Evolutionary conservation across 768 basidiomycete species (phyloP), one percentile per base, ranked within the genome.

Genomic region (Dentipellis fragilis): DNA sequence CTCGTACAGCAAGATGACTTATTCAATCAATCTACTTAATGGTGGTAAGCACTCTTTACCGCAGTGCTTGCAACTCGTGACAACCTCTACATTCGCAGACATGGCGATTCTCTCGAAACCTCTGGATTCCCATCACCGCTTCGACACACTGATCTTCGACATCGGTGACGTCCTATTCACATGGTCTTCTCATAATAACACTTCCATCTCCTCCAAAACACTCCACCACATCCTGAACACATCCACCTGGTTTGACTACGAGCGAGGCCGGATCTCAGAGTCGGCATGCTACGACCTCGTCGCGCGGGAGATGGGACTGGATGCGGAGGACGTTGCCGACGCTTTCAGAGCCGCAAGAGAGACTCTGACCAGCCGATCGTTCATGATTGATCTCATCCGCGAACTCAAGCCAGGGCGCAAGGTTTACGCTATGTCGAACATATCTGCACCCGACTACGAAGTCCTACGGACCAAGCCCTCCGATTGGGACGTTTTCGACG

Each of bases 341-440:
- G n/a, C n/a, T n/a, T n/a, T n/a, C n/a, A n/a, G 29, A 74, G 80
- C 0, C 75, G 78, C 79, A 36, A 72, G 78, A 0, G 71, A 75
- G 21, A 77, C 79, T 8, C 66, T 81, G 10, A 64, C 67, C 38
- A 67, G 73, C 5, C 71, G 81, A 59, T 61, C 72, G 22, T 65
- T 70, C 16, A 67, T 80, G 60, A 72, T 78, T 29, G 60, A 64
- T 10, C 63, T 81, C 29, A 74, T 81, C 40, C 70, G 71, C 2
- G 71, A 78, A 52, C 67, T 82, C 39, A 77, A 76, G 57, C 57
- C 59, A 5, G 67, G 72, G 53, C 64, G 79, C 3, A 68, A 64
- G 10, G 71, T 82, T 29, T 80, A 74, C 50, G 80, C 79, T 29
- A 79, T 80, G 76, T 80, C 79, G 36, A 83, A 83, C 64, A 80